A percentile compares a stretch with the other conserved stretches of the same genome.
Conservation (phyloP, 208 protist genomes). For the Willaertia magna region DNA sequence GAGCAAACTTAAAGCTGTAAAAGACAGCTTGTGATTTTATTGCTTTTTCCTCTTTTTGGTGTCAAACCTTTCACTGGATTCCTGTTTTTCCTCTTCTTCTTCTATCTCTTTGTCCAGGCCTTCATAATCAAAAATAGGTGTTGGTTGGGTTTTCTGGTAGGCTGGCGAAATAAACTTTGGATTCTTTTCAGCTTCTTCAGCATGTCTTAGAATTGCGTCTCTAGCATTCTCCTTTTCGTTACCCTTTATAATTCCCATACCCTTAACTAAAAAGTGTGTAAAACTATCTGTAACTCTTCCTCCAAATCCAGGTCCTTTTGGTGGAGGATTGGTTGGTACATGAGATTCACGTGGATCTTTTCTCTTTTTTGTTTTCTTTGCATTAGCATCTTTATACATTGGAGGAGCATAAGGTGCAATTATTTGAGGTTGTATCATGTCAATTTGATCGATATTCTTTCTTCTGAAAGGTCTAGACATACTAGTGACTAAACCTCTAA, state of each 20-base stretch:
- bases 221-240: not conserved
- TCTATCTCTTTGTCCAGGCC: not conserved
- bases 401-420: not conserved
- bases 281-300: not conserved
- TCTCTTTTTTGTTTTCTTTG: not conserved
- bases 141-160: not conserved
- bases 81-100: not conserved
- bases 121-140: slow-evolving; percentile 1
- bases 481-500: not conserved
- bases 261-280: not conserved
- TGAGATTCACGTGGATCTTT: not conserved
- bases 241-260: not conserved
- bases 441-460: not conserved
- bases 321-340: not conserved
- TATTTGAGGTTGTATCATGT: not conserved
- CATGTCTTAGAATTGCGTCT: slow-evolving; percentile 5
- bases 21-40: too few relatives aligned
- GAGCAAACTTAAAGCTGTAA: too few relatives aligned
- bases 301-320: not conserved
- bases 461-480: not conserved
- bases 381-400: not conserved
- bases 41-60: too few relatives aligned
- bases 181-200: not conserved
- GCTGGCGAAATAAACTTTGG: not conserved
- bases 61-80: not conserved